Conservation (phyloP, 345 rosid species). For the Hypericum perforatum region DNA sequence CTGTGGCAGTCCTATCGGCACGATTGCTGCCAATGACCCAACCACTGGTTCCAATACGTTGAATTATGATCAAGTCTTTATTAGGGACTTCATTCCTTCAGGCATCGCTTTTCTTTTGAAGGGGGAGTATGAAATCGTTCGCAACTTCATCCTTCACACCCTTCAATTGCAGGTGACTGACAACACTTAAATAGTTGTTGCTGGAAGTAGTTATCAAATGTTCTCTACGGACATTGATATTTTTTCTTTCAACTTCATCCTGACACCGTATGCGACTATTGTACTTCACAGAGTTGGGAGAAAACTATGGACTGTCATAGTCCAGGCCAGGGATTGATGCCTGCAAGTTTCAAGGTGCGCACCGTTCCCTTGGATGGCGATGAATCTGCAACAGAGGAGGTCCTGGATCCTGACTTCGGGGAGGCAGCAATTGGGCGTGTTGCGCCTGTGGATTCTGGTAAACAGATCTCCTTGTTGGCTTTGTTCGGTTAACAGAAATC, state of each 20-base stretch:
- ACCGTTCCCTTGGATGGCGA: slow-evolving; percentile 60
- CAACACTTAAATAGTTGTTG: no score
- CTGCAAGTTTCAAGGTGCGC: slow-evolving; percentile 90
- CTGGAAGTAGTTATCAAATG: no score
- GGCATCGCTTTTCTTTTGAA: slow-evolving; percentile 25
- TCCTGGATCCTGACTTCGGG: slow-evolving; percentile 83
- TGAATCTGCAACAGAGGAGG: slow-evolving; percentile 58
- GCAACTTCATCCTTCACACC: slow-evolving; percentile 22
- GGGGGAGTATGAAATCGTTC: slow-evolving; percentile 24
- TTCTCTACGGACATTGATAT: no score
- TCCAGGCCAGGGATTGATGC: slow-evolving; percentile 92
- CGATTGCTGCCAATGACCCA: slow-evolving; percentile 89
- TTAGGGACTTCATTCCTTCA: slow-evolving; percentile 25
- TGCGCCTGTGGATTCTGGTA: no score
- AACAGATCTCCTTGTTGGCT: no score
- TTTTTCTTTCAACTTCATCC: no score
- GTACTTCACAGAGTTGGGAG: no score
- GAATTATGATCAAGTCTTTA: slow-evolving; percentile 19
- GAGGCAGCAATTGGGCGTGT: slow-evolving; percentile 96
- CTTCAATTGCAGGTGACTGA: slow-evolving; percentile 23
- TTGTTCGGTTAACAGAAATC: no score
- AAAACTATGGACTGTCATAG: slow-evolving; percentile 38
- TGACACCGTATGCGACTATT: no score
- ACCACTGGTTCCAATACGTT: slow-evolving; percentile 36
- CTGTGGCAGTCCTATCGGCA: slow-evolving; percentile 76